These are phyloP conservation scores for Coniferiporia sulphurascens DNA, from an alignment of 1,284 basidiomycete species.

Conservation along the genomic window DNA sequence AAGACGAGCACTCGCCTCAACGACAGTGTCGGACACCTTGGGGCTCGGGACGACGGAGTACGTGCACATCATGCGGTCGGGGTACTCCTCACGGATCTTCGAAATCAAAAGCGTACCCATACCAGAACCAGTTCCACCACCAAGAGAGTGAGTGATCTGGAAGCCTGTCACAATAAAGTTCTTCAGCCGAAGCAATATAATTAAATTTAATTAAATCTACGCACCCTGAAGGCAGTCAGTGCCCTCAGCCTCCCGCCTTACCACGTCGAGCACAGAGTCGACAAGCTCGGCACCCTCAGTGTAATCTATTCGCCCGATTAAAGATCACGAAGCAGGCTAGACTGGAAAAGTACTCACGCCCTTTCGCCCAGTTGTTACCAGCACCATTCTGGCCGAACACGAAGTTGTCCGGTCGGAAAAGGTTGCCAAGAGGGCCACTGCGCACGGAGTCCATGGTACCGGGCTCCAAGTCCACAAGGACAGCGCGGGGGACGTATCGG, in stretches of 20 bases:
- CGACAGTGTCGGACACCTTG: conserved; percentile 43
- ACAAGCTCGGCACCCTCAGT: conserved; percentile 94
- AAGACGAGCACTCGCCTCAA: conserved; percentile 4
- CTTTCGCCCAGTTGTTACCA: conserved; percentile 93
- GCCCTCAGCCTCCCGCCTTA: conserved; percentile 72
- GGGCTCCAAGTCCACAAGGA: conserved; percentile 89
- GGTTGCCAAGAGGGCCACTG: conserved; percentile 57
- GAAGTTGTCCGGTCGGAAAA: conserved; percentile 90
- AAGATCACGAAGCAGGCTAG: neutral
- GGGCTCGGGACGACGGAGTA: conserved; percentile 92
- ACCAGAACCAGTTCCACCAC: conserved; percentile 90
- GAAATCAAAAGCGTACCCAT: conserved; percentile 79
- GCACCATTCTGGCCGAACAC: conserved; percentile 72
- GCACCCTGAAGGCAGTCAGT: conserved; percentile 91
- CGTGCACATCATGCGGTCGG: conserved; percentile 91
- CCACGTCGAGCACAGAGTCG: conserved; percentile 75
- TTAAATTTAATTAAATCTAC: conserved; percentile 84
- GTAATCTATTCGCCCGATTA: conserved; percentile 56
- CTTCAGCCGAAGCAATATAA: conserved; percentile 62
- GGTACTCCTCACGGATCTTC: conserved; percentile 88
- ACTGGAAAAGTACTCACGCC: conserved; percentile 50
- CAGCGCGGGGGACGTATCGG: conserved; percentile 88
- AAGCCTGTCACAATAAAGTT: conserved; percentile 43
- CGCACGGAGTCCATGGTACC: conserved; percentile 83
- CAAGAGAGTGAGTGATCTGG: conserved; percentile 91